phyloP scores from a whole-genome alignment of 352 stramenopile species.

The Pythium periplocum region DNA sequence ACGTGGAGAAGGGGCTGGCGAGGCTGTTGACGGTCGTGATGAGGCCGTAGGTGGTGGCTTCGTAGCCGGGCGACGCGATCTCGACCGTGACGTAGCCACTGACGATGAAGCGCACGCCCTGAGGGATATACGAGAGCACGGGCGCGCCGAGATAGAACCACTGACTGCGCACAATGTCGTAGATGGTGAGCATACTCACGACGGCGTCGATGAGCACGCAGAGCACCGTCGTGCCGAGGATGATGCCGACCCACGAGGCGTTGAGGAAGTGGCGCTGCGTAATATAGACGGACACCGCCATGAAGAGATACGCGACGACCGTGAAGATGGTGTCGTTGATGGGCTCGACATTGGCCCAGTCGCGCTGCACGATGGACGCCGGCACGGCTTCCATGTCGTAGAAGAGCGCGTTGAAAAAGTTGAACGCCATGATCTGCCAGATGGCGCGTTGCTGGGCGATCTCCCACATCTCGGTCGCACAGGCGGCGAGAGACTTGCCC shows the following conservation, averaged over 20 bases:
- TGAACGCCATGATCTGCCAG: conserved; percentile 27
- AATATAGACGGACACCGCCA: conserved; percentile 17
- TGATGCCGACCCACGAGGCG: conserved; percentile 13
- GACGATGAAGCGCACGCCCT: conserved; percentile 21
- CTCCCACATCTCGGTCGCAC: conserved; percentile 9
- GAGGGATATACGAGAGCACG: conserved; percentile 16
- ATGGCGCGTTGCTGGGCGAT: conserved; percentile 19
- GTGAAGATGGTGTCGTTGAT: conserved; percentile 23
- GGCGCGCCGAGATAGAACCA: conserved; percentile 27
- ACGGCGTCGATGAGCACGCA: conserved; percentile 17
- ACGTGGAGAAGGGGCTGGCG: conserved; percentile 17
- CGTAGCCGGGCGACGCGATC: conserved; percentile 16
- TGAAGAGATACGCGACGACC: conserved; percentile 14
- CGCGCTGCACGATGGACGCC: conserved; percentile 14
- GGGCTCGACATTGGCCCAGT: conserved; percentile 21
- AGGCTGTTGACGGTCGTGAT: conserved; percentile 23
- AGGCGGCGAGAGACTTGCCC: conserved; percentile 2
- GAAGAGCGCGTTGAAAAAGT: conserved; percentile 25
- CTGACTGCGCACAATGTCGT: conserved; percentile 21
- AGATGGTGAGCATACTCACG: conserved; percentile 20
- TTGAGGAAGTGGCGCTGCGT: conserved; percentile 20
- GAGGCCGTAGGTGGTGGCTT: conserved; percentile 23
- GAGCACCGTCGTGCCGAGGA: conserved; percentile 16
- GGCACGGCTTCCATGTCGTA: conserved; percentile 18
- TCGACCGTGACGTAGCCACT: conserved; percentile 24